Conservation (phyloP, 179 eudicot genomes). For the Beta corolliflora region DNA sequence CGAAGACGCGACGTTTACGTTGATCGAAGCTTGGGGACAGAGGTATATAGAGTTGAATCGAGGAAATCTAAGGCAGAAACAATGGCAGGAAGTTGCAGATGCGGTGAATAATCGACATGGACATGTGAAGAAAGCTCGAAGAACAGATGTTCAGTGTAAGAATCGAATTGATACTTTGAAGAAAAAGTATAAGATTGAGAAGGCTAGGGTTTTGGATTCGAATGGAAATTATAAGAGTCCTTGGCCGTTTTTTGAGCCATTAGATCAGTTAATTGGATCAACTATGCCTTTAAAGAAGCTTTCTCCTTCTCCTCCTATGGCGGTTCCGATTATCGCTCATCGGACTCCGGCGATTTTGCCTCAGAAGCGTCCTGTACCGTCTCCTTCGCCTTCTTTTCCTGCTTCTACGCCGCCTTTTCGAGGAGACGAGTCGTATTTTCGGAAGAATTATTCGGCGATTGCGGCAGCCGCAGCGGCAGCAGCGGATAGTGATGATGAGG, state of each 20-base stretch:
- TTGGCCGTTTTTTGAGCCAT: slow-evolving; percentile 65
- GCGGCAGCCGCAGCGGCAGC: slow-evolving; percentile 77
- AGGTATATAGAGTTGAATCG: slow-evolving; percentile 50
- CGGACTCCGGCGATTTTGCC: slow-evolving; percentile 46
- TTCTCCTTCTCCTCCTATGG: slow-evolving; percentile 54
- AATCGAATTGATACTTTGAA: slow-evolving; percentile 63
- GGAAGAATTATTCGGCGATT: slow-evolving; percentile 79
- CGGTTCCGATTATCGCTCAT: slow-evolving; percentile 48
- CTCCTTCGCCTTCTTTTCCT: slow-evolving; percentile 13
- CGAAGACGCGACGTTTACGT: slow-evolving; percentile 58
- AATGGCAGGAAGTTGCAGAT: slow-evolving; percentile 68
- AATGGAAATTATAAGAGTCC: slow-evolving; percentile 33
- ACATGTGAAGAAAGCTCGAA: slow-evolving; percentile 41
- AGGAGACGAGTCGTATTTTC: slow-evolving; percentile 45
- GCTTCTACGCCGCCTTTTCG: neutral
- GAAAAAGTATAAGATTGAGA: slow-evolving; percentile 62
- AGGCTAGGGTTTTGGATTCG: slow-evolving; percentile 43
- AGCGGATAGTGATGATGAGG: slow-evolving; percentile 43
- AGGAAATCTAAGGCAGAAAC: slow-evolving; percentile 55
- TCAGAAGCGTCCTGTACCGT: slow-evolving; percentile 59
- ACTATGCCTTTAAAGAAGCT: slow-evolving; percentile 42
- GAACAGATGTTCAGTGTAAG: slow-evolving; percentile 75
- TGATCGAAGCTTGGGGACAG: slow-evolving; percentile 62
- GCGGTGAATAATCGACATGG: slow-evolving; percentile 54
- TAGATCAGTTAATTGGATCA: slow-evolving; percentile 60